These are phyloP conservation scores for Primulina tabacum DNA, from an alignment of 257 asterid genomes.

Conservation along the genomic window DNA sequence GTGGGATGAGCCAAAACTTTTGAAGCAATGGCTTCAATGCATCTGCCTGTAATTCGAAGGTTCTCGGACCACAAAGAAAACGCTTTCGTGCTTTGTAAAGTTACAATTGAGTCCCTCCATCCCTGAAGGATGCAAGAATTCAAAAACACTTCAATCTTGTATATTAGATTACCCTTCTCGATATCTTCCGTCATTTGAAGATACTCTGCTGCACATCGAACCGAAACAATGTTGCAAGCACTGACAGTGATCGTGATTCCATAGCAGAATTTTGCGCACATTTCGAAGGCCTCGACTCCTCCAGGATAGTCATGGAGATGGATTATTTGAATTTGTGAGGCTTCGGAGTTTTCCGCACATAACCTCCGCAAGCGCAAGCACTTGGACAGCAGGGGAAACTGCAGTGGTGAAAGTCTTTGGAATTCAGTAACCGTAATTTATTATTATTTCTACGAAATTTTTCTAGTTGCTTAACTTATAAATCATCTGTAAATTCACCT, in stretches of 20 bases:
- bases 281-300: conserved; percentile 76
- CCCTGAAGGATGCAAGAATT: conserved; percentile 77
- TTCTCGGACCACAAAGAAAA: conserved; percentile 69
- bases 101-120: conserved; percentile 71
- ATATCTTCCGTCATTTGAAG: conserved; percentile 86
- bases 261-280: conserved; percentile 90
- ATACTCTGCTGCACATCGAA: conserved; percentile 76
- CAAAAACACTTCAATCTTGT: conserved; percentile 76
- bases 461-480: neutral
- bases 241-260: conserved; percentile 83
- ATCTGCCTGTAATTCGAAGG: conserved; percentile 56
- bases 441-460: too few species aligned
- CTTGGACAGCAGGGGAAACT: conserved; percentile 93
- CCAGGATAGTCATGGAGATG: conserved; percentile 84
- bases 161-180: conserved; percentile 71
- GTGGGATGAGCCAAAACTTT: conserved; percentile 65
- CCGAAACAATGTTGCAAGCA: conserved; percentile 72
- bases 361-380: conserved; percentile 58
- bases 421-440: neutral
- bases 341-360: conserved; percentile 53
- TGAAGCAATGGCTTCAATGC: conserved; percentile 67
- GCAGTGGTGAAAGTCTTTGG: conserved; percentile 16
- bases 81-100: conserved; percentile 62
- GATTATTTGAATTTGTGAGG: conserved; percentile 50
- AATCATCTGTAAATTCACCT: conserved; percentile 39